A percentile compares a stretch with the other conserved stretches of the same genome.
Conservation (phyloP, 192 early-diverging fungal species). For the Linnemannia hyalina region DNA sequence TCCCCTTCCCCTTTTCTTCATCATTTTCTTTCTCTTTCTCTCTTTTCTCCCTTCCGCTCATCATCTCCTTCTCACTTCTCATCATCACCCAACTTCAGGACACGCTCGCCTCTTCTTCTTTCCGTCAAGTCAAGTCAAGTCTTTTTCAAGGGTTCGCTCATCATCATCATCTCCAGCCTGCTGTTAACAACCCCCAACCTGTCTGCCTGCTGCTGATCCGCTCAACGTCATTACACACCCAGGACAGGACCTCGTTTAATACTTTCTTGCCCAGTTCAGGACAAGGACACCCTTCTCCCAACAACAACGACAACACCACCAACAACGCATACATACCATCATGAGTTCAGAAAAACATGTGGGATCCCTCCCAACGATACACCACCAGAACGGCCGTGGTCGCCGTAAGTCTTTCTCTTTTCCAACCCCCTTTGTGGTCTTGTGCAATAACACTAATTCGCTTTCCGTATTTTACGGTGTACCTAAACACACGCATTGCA, state of each 20-base stretch:
- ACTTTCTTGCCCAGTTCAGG: background rate
- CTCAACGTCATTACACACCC: background rate
- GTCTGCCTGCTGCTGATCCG: background rate
- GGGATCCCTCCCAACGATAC: conserved; percentile 53
- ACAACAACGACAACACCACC: background rate
- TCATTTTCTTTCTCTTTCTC: background rate
- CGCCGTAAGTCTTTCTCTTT: conserved; percentile 23
- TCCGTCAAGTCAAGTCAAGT: background rate
- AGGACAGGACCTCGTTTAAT: background rate
- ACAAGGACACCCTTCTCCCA: background rate
- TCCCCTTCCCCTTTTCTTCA: background rate
- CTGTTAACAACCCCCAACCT: background rate
- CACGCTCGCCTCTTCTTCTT: background rate
- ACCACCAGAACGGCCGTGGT: conserved; percentile 44
- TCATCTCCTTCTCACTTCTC: background rate
- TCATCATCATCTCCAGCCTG: background rate
- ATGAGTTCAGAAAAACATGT: conserved; percentile 58
- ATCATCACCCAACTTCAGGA: background rate
- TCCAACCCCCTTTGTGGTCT: background rate
- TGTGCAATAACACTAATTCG: background rate
- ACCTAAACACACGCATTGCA: background rate
- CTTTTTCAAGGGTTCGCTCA: background rate
- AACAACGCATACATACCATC: background rate
- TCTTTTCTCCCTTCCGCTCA: background rate
- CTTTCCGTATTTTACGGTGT: background rate